phyloP scores from a whole-genome alignment of 2,329 filamentous ascomycete species.

The Drechslera avenae region DNA sequence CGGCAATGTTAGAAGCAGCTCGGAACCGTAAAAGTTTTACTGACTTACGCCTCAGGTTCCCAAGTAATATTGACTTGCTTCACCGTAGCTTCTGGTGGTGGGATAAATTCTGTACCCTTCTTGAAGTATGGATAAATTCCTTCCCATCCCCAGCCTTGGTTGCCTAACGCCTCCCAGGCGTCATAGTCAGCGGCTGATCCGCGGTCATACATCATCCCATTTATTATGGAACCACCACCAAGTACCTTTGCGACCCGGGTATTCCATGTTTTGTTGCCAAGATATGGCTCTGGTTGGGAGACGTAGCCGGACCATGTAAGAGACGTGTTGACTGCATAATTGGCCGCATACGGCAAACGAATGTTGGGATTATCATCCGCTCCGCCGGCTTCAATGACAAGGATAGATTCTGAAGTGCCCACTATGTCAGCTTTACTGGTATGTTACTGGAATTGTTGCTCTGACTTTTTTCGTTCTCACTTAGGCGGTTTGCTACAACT shows the following conservation, averaged over 20 bases:
- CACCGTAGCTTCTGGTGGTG: conserved; percentile 21
- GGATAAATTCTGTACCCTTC: conserved; percentile 34
- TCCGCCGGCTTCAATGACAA: conserved; percentile 36
- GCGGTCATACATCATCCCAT: conserved; percentile 48
- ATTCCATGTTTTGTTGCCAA: conserved; percentile 23
- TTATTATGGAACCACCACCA: conserved; percentile 34
- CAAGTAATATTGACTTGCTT: conserved; percentile 31
- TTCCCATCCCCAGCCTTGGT: conserved; percentile 64
- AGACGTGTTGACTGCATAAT: conserved; percentile 26
- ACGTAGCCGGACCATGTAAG: conserved; percentile 24
- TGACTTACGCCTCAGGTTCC: conserved; percentile 27
- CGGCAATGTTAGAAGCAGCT: neutral
- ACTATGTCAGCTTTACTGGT: neutral
- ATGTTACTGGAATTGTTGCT: neutral
- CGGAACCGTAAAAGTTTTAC: neutral
- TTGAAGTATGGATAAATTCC: conserved; percentile 46
- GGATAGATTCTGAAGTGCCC: conserved; percentile 21
- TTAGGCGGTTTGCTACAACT: conserved; percentile 32
- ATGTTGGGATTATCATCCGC: conserved; percentile 31
- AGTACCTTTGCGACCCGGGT: conserved; percentile 27
- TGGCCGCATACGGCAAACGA: conserved; percentile 31
- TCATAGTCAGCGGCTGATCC: conserved; percentile 52
- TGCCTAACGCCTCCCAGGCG: conserved; percentile 64
- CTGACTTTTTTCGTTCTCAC: conserved; percentile 20
- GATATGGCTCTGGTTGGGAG: conserved; percentile 26